phyloP scores from a whole-genome alignment of 2,329 filamentous ascomycete species.

The Penicillium verrucosum region DNA sequence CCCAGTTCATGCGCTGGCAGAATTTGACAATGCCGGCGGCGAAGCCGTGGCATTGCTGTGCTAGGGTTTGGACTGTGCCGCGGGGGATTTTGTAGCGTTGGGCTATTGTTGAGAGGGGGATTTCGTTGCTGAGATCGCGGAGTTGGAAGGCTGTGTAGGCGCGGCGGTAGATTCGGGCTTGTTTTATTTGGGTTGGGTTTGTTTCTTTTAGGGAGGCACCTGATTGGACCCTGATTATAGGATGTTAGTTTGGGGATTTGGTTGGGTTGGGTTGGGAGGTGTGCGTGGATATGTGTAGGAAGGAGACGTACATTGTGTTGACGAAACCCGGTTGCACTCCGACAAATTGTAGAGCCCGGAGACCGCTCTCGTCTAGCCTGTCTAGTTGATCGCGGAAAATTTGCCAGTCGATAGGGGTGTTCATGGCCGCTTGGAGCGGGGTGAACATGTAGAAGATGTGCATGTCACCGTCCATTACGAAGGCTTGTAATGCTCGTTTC shows the following conservation, averaged over 20 bases:
- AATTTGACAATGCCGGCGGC: constrained; percentile 77
- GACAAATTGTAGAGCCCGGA: constrained; percentile 65
- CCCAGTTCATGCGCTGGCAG: constrained; percentile 74
- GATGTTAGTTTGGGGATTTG: constrained; percentile 4
- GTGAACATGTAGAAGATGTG: constrained; percentile 76
- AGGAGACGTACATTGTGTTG: constrained; percentile 56
- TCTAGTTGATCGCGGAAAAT: constrained; percentile 71
- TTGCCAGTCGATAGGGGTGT: constrained; percentile 64
- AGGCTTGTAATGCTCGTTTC: constrained; percentile 63
- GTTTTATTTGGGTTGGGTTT: constrained; percentile 58
- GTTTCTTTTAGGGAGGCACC: constrained; percentile 59
- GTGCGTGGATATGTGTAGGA: background rate
- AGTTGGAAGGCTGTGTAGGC: constrained; percentile 75
- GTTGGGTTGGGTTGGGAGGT: background rate
- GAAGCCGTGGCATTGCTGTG: constrained; percentile 74
- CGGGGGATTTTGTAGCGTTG: constrained; percentile 68
- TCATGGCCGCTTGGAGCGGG: constrained; percentile 56
- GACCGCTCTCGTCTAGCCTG: constrained; percentile 64
- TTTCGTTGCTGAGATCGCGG: constrained; percentile 74
- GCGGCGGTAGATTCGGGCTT: constrained; percentile 63
- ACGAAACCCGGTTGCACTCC: constrained; percentile 66
- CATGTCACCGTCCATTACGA: constrained; percentile 79
- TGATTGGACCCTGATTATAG: constrained; percentile 59
- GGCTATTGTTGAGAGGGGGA: constrained; percentile 67
- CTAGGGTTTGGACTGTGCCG: constrained; percentile 67